Percentiles rank a stretch among this genome's conserved stretches.
phyloP scores from a whole-genome alignment of 352 stramenopile species.

The Pythium rishiriense region DNA sequence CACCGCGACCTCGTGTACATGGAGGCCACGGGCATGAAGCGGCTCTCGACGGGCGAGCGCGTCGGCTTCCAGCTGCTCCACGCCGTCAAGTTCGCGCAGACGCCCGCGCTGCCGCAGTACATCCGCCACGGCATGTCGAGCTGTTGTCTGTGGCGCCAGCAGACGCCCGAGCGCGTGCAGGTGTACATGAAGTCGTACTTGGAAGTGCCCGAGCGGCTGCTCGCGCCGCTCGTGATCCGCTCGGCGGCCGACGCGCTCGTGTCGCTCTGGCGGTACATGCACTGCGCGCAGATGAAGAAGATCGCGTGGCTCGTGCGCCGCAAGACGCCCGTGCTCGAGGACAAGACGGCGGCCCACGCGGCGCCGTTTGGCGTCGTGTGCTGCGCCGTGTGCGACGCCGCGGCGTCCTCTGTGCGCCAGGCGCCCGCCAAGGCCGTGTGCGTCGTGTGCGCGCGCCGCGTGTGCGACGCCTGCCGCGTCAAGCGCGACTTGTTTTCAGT shows the following conservation, averaged over 20 bases:
- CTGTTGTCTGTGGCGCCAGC: slow-evolving; percentile 51
- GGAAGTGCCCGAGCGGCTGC: slow-evolving; percentile 44
- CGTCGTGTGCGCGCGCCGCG: slow-evolving; percentile 18
- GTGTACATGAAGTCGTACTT: slow-evolving; percentile 48
- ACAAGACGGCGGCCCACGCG: not conserved
- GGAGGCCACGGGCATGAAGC: slow-evolving; percentile 54
- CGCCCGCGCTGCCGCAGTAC: slow-evolving; percentile 37
- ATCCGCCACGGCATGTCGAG: slow-evolving; percentile 50
- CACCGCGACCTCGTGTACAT: slow-evolving; percentile 64
- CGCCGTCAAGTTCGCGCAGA: slow-evolving; percentile 62
- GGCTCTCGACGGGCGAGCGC: slow-evolving; percentile 40
- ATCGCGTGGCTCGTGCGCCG: slow-evolving; percentile 51
- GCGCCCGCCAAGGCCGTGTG: slow-evolving; percentile 16
- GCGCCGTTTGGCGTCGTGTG: not conserved
- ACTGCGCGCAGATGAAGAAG: slow-evolving; percentile 71
- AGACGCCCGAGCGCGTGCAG: slow-evolving; percentile 20
- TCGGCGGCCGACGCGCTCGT: slow-evolving; percentile 42
- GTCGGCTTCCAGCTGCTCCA: slow-evolving; percentile 65
- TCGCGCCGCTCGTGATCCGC: slow-evolving; percentile 39
- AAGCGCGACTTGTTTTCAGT: slow-evolving; percentile 23
- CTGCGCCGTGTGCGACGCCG: slow-evolving; percentile 20
- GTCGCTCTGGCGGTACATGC: slow-evolving; percentile 39
- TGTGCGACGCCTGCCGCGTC: slow-evolving; percentile 27
- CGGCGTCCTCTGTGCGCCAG: not conserved
- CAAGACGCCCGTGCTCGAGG: slow-evolving; percentile 19